phyloP scores from a whole-genome alignment of 2,329 filamentous ascomycete genomes.

The Escovopsis sp. region DNA sequence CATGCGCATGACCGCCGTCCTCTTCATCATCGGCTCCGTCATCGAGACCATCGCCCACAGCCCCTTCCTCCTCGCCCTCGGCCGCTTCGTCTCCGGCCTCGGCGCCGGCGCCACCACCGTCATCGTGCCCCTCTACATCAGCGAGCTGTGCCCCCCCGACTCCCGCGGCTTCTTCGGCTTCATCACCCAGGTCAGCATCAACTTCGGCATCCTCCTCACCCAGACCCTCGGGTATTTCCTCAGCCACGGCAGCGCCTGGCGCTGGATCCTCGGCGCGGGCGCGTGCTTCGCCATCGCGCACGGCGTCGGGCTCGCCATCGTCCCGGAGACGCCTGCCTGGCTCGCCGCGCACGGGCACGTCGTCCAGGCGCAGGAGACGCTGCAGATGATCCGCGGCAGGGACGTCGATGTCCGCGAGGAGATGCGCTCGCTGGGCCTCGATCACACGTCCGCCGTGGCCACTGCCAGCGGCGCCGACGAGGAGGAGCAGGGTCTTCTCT shows the following conservation, averaged over 20 bases:
- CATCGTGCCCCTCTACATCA: constrained; percentile 87
- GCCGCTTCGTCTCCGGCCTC: constrained; percentile 65
- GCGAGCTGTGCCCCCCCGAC: constrained; percentile 66
- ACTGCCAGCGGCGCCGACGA: constrained; percentile 41
- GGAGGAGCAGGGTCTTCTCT: constrained; percentile 25
- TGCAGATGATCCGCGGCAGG: constrained; percentile 64
- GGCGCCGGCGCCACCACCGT: constrained; percentile 83
- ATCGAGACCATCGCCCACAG: constrained; percentile 58
- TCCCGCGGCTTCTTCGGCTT: constrained; percentile 65
- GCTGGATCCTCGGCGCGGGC: constrained; percentile 64
- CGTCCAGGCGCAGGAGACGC: constrained; percentile 44
- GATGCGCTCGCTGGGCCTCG: constrained; percentile 42
- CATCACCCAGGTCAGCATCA: constrained; percentile 88
- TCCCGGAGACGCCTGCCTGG: constrained; percentile 82
- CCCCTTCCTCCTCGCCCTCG: constrained; percentile 53
- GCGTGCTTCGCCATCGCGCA: constrained; percentile 54
- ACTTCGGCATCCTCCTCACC: constrained; percentile 71
- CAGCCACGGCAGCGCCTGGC: constrained; percentile 66
- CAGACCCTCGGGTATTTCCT: constrained; percentile 80
- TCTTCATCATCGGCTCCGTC: constrained; percentile 62
- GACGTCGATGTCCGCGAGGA: constrained; percentile 58
- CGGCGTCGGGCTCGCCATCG: constrained; percentile 52
- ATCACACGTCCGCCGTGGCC: constrained; percentile 2
- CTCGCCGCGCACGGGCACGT: constrained; percentile 52
- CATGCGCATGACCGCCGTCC: constrained; percentile 61